Conservation (phyloP, 345 rosid species). For the Gossypium herbaceum region DNA sequence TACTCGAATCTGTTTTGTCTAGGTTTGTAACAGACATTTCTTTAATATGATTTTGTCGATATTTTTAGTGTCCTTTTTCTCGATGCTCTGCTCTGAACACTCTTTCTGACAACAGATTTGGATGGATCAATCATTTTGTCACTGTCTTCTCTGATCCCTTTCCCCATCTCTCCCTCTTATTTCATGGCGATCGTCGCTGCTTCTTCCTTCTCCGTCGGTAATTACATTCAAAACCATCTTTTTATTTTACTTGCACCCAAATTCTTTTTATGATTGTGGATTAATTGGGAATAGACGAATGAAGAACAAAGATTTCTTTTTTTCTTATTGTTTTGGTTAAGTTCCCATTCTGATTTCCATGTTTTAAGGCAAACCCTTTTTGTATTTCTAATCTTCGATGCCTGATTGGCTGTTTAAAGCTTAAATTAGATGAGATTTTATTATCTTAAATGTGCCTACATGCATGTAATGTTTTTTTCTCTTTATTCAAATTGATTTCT, state of each 20-base stretch:
- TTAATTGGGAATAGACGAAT: not conserved
- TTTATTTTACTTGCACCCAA: not conserved
- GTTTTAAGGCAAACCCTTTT: not conserved
- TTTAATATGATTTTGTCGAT: not conserved
- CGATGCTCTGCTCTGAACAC: not conserved
- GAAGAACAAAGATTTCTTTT: not conserved
- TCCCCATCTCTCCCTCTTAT: not conserved
- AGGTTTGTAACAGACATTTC: not conserved
- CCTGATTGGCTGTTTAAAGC: not conserved
- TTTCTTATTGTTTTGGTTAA: not conserved
- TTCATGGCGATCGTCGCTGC: constrained; percentile 73
- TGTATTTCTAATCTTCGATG: not conserved
- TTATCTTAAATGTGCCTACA: constrained; percentile 1
- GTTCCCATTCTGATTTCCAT: not conserved
- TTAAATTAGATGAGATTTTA: not conserved
- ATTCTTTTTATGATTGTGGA: constrained; percentile 12
- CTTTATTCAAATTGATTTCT: not conserved
- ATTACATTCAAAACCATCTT: constrained; percentile 4
- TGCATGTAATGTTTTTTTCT: not conserved
- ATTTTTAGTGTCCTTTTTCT: not conserved
- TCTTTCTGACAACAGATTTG: not conserved
- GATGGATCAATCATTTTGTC: constrained; percentile 1
- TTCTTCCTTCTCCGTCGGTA: constrained; percentile 62
- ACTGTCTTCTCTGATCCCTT: not conserved
- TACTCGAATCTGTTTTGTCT: not conserved